Conservation (phyloP, 1,284 basidiomycete species). For the Jaminaea rosea region DNA sequence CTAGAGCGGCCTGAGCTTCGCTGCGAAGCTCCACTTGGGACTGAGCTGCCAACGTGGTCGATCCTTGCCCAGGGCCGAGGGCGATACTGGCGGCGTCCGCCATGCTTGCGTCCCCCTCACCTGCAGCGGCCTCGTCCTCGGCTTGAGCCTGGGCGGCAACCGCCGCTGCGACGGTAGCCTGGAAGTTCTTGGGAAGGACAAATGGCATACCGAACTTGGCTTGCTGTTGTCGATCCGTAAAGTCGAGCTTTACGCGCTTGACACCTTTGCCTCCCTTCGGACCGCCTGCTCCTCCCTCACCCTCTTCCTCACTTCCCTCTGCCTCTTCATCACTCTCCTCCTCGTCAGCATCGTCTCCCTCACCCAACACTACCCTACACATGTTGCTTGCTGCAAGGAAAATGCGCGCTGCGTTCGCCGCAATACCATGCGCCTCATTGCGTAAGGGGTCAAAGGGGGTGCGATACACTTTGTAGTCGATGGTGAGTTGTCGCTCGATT, state of each 20-base stretch:
- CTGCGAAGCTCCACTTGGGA: not conserved
- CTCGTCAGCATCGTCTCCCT: not conserved
- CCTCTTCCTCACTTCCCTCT: not conserved
- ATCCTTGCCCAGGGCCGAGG: constrained; percentile 12
- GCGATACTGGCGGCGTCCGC: constrained; percentile 47
- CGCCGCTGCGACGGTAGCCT: not conserved
- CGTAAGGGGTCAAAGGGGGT: not conserved
- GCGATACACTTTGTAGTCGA: not conserved
- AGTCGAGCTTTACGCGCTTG: constrained; percentile 1
- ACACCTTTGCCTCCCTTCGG: too few relatives aligned
- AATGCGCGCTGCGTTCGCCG: not conserved
- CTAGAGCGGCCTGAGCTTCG: not conserved
- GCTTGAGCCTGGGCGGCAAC: not conserved
- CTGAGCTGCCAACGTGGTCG: not conserved
- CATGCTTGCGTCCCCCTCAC: constrained; percentile 47
- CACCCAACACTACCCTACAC: not conserved
- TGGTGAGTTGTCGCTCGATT: not conserved
- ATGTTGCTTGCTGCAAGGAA: not conserved
- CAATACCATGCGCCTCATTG: not conserved
- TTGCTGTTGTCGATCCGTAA: not conserved
- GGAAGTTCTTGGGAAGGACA: not conserved
- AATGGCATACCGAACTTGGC: not conserved
- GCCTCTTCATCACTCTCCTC: not conserved
- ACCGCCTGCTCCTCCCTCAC: not conserved
- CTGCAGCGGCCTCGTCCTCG: constrained; percentile 10